Evolutionary conservation across 164 flowering plant species (phyloP).

Genomic region (Liriodendron chinense): DNA sequence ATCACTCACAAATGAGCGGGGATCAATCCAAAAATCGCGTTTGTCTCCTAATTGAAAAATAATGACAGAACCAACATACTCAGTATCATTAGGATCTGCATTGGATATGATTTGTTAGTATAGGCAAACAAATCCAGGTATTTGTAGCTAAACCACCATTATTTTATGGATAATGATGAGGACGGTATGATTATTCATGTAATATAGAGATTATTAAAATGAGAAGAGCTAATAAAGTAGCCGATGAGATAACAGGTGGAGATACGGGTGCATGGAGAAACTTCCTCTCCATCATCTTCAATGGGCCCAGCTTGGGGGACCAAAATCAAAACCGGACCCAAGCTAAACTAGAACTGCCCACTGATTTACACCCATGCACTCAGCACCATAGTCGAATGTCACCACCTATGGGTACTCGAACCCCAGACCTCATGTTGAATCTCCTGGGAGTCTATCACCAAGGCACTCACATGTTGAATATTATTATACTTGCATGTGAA

Average conservation of each 20-base stretch:
- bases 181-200: conserved; percentile 6
- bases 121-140: conserved; percentile 19
- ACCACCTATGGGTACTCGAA: no score
- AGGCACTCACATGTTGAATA: no score
- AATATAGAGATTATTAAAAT: not conserved
- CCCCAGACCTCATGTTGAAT: no score
- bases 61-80: conserved; percentile 41
- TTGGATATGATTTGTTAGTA: conserved; percentile 37
- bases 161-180: conserved; percentile 10
- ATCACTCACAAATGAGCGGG: not conserved
- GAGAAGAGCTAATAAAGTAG: not conserved
- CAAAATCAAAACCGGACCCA: not conserved
- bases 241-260: not conserved
- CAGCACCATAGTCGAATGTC: no score
- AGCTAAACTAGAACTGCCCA: no score
- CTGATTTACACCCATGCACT: no score
- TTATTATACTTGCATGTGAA: no score
- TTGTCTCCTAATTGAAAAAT: conserved; percentile 20
- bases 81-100: conserved; percentile 34
- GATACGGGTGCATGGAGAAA: no score
- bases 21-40: conserved; percentile 22
- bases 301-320: not conserved
- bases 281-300: not conserved
- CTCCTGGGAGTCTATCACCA: no score
- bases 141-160: conserved; percentile 8